Base-by-base conservation (phyloP, 345 rosid genomes). In the Citrus glauca region DNA sequence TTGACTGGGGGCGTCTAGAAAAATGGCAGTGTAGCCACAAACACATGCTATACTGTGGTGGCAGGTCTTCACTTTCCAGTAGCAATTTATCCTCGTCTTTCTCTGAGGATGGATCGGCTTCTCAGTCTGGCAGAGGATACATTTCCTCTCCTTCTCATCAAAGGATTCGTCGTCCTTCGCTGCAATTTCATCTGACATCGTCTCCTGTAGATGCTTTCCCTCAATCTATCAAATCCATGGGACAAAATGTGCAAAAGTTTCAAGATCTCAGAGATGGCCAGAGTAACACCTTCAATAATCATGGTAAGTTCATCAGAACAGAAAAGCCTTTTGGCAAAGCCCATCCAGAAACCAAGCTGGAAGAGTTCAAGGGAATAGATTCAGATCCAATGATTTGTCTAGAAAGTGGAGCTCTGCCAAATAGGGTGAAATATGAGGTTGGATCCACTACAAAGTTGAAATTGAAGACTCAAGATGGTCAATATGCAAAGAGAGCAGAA, bases 1-100 rank as follows among this genome's bases (percentile, higher is more conserved):
- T 96, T 80, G 93, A 92, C 69, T 94, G 98, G 99, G 83, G 89
- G 8, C 94, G 90, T 61, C 89, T 96, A 35, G 96, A 96, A 79
- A 92, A 88, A 80, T 95, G 98, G 98, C 92, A 92, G 72, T 81
- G 77, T 80, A 82, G 79, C 83, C 89, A 89, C 73, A 87, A 84
- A 67, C 89, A 81, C 79, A 35, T 82, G 66, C 73, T 81, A 9
- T 73, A 73, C 10, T 85, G 85, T 79, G 80, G 25, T 86, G 81
- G 84, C 27, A 69, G 90, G 81, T 78, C 83, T 80, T 89, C 91
- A 56, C 65, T 82, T 22, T 89, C 91, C 25, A 86, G 86, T 69
- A 68, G 87, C 70, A 81, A 83, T 81, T 68, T 89, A 27, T 88
- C 81, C 10, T 87, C 91, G 24, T 56, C 84, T 16, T 82, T 38